Percentiles rank a stretch among this genome's conserved stretches.
Conservation (phyloP, 768 basidiomycete species). For the Agrocybe chaxingu region DNA sequence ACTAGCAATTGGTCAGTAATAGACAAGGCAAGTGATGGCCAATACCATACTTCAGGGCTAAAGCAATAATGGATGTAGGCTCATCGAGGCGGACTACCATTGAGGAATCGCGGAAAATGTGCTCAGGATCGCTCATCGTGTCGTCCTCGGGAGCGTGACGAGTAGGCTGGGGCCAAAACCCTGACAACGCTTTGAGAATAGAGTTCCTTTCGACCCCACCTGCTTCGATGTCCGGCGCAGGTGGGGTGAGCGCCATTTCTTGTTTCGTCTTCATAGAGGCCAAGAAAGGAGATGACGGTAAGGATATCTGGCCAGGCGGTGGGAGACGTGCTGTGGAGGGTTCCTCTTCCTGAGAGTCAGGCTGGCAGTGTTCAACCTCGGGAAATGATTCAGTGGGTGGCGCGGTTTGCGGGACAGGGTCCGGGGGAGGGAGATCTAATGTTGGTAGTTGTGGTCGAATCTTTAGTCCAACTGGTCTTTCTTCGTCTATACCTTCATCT, state of each 20-base stretch:
- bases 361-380: slow-evolving; percentile 5
- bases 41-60: slow-evolving; percentile 75
- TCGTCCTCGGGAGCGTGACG: slow-evolving; percentile 67
- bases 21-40: not conserved
- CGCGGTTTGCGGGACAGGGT: slow-evolving; percentile 20
- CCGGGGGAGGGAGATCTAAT: slow-evolving; percentile 17
- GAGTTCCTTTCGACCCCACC: slow-evolving; percentile 64
- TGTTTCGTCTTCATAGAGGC: slow-evolving; percentile 31
- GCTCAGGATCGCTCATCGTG: slow-evolving; percentile 76
- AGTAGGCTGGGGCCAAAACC: slow-evolving; percentile 68
- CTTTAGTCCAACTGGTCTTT: slow-evolving; percentile 24
- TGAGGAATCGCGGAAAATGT: slow-evolving; percentile 90
- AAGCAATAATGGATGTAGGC: slow-evolving; percentile 95
- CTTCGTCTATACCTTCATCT: slow-evolving; percentile 47
- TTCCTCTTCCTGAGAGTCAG: slow-evolving; percentile 13
- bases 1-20: slow-evolving; percentile 32
- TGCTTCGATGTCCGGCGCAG: slow-evolving; percentile 50
- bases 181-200: slow-evolving; percentile 79
- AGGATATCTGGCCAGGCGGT: slow-evolving; percentile 31
- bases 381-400: slow-evolving; percentile 19
- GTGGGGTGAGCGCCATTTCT: slow-evolving; percentile 26
- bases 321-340: slow-evolving; percentile 4
- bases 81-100: slow-evolving; percentile 97
- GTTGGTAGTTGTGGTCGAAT: slow-evolving; percentile 24
- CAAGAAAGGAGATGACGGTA: slow-evolving; percentile 60